phyloP scores from a whole-genome alignment of 371 early-diverging fungal species.

The Mortierella sp. region DNA sequence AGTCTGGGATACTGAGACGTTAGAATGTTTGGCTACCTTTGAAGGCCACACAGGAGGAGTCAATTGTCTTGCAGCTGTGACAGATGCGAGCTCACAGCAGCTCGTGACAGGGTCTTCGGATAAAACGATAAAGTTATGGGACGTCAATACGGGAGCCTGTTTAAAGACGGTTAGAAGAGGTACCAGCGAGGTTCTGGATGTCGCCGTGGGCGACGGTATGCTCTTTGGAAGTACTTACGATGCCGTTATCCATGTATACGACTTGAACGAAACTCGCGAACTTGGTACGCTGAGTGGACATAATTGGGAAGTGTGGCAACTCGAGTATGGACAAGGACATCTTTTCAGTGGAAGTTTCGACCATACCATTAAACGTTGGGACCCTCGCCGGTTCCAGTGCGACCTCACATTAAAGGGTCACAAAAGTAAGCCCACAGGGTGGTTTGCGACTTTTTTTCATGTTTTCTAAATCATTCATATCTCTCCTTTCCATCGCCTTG shows the following conservation, averaged over 20 bases:
- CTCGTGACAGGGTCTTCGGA: slow-evolving; percentile 70
- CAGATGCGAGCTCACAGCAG: slow-evolving; percentile 51
- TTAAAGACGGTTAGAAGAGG: slow-evolving; percentile 63
- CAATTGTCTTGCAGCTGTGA: slow-evolving; percentile 63
- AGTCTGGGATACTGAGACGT: slow-evolving; percentile 69
- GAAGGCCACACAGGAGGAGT: slow-evolving; percentile 72
- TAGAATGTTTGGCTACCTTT: slow-evolving; percentile 66
- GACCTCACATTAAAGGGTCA: slow-evolving; percentile 74
- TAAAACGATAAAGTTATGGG: slow-evolving; percentile 74
- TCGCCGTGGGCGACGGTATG: slow-evolving; percentile 64
- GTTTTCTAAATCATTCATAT: neutral
- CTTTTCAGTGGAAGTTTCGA: slow-evolving; percentile 77
- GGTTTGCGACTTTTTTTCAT: neutral
- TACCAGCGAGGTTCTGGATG: slow-evolving; percentile 68
- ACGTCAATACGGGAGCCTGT: slow-evolving; percentile 60
- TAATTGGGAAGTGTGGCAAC: slow-evolving; percentile 81
- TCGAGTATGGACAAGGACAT: slow-evolving; percentile 64
- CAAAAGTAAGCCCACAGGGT: slow-evolving; percentile 57
- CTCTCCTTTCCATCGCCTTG: neutral
- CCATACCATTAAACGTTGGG: slow-evolving; percentile 80
- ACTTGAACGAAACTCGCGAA: slow-evolving; percentile 59
- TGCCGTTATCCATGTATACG: slow-evolving; percentile 70
- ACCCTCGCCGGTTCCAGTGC: slow-evolving; percentile 65
- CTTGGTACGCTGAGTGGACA: slow-evolving; percentile 68
- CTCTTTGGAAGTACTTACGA: slow-evolving; percentile 75